Conservation (phyloP, 2,329 filamentous ascomycete genomes). For the Xylariaceae sp. region DNA sequence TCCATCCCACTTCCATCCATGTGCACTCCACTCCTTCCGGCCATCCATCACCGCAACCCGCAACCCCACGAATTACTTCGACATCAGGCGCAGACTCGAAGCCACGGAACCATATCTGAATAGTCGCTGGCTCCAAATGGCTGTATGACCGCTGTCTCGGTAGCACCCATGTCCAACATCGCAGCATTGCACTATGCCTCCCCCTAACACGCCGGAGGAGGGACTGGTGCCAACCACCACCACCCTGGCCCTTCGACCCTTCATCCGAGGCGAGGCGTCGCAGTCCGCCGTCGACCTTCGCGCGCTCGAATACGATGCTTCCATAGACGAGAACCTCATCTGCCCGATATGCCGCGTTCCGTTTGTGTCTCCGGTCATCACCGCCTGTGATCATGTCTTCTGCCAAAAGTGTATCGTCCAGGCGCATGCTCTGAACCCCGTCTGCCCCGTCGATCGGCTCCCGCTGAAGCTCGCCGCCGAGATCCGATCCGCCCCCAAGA, state of each 20-base stretch:
- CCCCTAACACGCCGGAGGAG: conserved; percentile 29
- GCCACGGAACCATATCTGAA: too few relatives aligned
- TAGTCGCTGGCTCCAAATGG: conserved; percentile 4
- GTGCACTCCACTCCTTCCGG: too few relatives aligned
- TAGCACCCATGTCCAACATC: conserved; percentile 6
- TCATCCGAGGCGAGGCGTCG: conserved; percentile 12
- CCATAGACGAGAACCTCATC: conserved; percentile 39
- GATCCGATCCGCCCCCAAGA: conserved; percentile 28
- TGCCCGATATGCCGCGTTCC: conserved; percentile 53
- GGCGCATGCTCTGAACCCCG: conserved; percentile 32
- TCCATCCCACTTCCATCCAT: too few relatives aligned
- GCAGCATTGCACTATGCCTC: conserved; percentile 20
- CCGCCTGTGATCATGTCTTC: conserved; percentile 58
- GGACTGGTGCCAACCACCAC: conserved; percentile 17
- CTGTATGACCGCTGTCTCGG: conserved; percentile 1
- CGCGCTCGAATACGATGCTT: conserved; percentile 34
- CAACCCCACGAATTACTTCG: too few relatives aligned
- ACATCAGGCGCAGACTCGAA: too few relatives aligned
- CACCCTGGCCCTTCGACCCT: conserved; percentile 19
- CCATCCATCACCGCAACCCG: too few relatives aligned
- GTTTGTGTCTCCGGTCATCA: conserved; percentile 53
- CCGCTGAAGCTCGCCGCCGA: conserved; percentile 26
- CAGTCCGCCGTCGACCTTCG: conserved; percentile 32
- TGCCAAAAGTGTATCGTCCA: conserved; percentile 49
- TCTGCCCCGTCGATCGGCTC: conserved; percentile 53